Base-by-base conservation (phyloP, 2,329 filamentous ascomycete genomes). In the Trichoderma breve region DNA sequence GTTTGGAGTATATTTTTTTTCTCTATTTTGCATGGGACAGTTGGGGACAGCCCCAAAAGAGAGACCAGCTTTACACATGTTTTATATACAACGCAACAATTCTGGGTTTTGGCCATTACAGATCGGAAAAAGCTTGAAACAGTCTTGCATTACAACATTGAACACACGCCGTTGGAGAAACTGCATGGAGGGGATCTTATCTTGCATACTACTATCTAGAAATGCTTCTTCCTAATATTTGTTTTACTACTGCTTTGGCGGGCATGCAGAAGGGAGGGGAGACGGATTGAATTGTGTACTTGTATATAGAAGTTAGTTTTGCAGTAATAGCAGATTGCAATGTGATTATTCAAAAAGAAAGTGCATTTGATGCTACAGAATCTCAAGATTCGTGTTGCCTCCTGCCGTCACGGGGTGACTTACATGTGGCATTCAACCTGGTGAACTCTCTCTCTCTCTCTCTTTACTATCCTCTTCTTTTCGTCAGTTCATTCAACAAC, bases 141-240 rank as follows among this genome's bases (percentile, higher is more conserved):
- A 18, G 34, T 30, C 60, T 70, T 70, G 68, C 32, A 70, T 34
- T 57, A 60, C 30, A 63, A 18, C 34, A 14, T n/a, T 24, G 24
- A 24, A 24, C 24, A 24, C 24, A 26, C 47, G 5, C 58, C 18
- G 39, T 64, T 55, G 68, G 68, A 70, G 60, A 39, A 24, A 7
- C 47, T 63, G 18, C 24, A 18, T 57, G 60, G 43, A 39, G 34
- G 26, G 39, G 26, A 21, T 69, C 47, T 24, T 70, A 28, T 65
- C 30, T 60, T 60, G 36, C 51, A 71, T 43, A 58, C 26, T 43
- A 58, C 26, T 60, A 65, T 55, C 64, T 69, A 69, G 70, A 72
- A 21, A 34, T 21, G 34, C 28, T 26, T 60, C 36, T 77, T 75
- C 73, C 77, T 78, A 78, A 78, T 79, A 76, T 74, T 73, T 74